Evolutionary conservation across 2,329 filamentous ascomycete species (phyloP), one percentile per base, ranked within the genome.

Genomic region (Gaeumannomyces sp.): DNA sequence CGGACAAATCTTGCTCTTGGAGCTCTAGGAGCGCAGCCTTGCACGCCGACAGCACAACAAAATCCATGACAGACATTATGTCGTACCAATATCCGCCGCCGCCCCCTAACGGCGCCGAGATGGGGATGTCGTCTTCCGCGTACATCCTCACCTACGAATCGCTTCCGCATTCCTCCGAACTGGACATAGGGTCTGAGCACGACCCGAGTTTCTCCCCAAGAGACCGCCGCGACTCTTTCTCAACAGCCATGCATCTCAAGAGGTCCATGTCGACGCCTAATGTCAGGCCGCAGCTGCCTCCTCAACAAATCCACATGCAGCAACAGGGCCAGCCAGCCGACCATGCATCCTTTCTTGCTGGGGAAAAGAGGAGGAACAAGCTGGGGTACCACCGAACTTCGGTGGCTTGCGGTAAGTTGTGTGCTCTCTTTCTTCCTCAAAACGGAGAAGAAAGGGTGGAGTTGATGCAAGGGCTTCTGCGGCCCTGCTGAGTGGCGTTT

Each of bases 331-430:
- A 50, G 25, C 45, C 45, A 11, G 63, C 73, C 61, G 76, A 78
- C 56, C 72, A 74, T 64, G 71, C 73, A 27, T 66, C 73, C 57
- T 69, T 76, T 29, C 71, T 76, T 35, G 70, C 77, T n/a, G 77
- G 75, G 50, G 83, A 86, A 66, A 86, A 83, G 76, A 83, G 80
- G 67, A 87, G 93, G 73, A 97, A 97, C 76, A 97, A 96, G 78
- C 83, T 98, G 67, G 94, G 94, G 56, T 98, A 98, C 75, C 94
- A 97, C 79, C 87, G 94, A 73, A 97, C 93, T 50, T 96, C 93
- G 59, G 92, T 97, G 71, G 95, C 94, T 70, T 98, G 94, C 80
- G 90, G 94, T 98, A 85, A 86, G 93, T 87, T 62, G 16, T 13
- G 31, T 16, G 2, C 38, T n/a, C n/a, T 53, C 10, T 53, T 53